Base-by-base conservation (phyloP, 331 rosid genomes). In the Malus hybrid region DNA sequence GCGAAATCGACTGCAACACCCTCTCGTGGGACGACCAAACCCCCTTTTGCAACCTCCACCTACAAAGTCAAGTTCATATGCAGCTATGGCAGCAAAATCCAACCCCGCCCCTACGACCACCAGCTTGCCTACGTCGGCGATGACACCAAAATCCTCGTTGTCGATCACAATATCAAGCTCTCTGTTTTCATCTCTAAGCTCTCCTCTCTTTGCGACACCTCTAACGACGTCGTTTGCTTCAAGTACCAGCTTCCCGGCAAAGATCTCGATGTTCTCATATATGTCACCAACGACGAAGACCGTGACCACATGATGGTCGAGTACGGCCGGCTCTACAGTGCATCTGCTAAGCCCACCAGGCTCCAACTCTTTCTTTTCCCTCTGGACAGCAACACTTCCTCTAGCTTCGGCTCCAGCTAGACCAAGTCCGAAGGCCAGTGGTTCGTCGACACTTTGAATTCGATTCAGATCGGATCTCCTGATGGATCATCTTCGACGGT, bases 191-290 rank as follows among this genome's bases (percentile, higher is more conserved):
- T 82, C 10, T 36, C 81, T 27, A 89, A 85, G 80, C 90, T 93
- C 36, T 81, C 88, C 5, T 79, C 96, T 15, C 80, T 93, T 48
- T 74, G 83, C 52, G 78, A 68, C 29, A 27, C 79, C 8, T 54
- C 75, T 13, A 54, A 84, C 71, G 82, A 81, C 10, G 69, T 61
- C 19, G 59, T 87, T 67, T 87, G 84, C 78, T 81, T 93, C 80
- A 93, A 93, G 85, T 93, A 93, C 78, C 97, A 91, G 71, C 96
- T 89, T n/a, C 98, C 92, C 3, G 96, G 96, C 19, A 96, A 91
- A 63, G 98, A 91, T 59, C 97, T 93, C 79, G 97, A 93, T 62
- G 90, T 96, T 7, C 81, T 93, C 70, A 91, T 91, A 63, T 93
- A 97, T 28, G 96, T 93, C 55, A 88, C 88, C 71, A 89, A 88